A percentile compares a stretch with the other conserved stretches of the same genome.
Conservation (phyloP, 768 basidiomycete genomes). For the Suillus americanus region DNA sequence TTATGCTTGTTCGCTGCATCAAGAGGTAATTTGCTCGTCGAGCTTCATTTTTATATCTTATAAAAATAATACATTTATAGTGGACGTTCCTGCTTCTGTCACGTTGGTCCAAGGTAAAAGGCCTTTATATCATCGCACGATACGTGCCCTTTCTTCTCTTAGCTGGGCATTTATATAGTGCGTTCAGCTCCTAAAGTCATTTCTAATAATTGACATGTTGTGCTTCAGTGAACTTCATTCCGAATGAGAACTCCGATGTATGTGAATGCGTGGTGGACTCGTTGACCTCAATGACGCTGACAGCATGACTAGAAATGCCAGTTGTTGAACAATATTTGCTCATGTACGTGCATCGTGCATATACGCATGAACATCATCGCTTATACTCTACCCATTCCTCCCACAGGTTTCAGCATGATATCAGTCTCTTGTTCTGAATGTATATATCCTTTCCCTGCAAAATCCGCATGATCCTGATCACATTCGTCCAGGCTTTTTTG, state of each 20-base stretch:
- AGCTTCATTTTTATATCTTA: not conserved
- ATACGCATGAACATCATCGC: not conserved
- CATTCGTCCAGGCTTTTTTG: not conserved
- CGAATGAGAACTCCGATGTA: not conserved
- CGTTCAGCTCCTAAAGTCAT: not conserved
- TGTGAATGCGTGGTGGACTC: not conserved
- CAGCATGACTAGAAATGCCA: not conserved
- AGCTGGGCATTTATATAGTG: not conserved
- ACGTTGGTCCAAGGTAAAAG: not conserved
- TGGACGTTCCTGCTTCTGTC: not conserved
- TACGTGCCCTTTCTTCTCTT: not conserved
- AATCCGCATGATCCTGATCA: not conserved
- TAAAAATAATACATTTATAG: not conserved
- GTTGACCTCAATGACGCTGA: not conserved
- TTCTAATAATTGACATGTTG: not conserved
- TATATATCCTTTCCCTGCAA: not conserved
- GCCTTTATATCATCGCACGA: constrained; percentile 1
- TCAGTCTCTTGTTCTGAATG: constrained; percentile 2
- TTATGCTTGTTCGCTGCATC: not conserved
- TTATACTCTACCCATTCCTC: not conserved
- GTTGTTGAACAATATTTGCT: not conserved
- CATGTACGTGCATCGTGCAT: not conserved
- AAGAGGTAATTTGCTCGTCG: not conserved
- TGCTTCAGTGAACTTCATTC: not conserved
- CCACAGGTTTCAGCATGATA: not conserved